Conservation (phyloP, 1,284 basidiomycete genomes). For the Filobasidium uniguttulatum region DNA sequence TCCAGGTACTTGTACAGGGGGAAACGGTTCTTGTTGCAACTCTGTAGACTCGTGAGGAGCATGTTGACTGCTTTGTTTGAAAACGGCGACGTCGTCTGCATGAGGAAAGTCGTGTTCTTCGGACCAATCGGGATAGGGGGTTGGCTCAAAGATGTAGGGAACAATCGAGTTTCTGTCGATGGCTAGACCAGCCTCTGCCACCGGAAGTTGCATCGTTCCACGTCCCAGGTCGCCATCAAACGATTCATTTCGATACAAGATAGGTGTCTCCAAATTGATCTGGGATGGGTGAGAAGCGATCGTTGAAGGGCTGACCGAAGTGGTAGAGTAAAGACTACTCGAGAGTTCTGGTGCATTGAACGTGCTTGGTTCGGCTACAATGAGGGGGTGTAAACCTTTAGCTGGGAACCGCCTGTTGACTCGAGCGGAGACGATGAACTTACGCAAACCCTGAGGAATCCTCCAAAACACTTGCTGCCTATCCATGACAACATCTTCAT, state of each 20-base stretch:
- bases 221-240: too few species aligned
- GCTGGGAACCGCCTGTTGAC: too few species aligned
- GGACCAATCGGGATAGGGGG: background rate
- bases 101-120: background rate
- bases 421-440: background rate
- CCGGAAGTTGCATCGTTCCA: constrained; percentile 1
- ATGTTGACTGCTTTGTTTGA: background rate
- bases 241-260: too few species aligned
- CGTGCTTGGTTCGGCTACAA: too few species aligned
- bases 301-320: too few species aligned
- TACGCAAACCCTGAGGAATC: background rate
- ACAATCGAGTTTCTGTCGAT: constrained; percentile 2
- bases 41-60: background rate
- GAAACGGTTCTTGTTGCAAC: constrained; percentile 3
- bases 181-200: constrained; percentile 5
- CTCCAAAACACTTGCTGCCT: background rate
- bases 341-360: too few species aligned
- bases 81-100: background rate
- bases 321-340: too few species aligned
- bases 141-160: constrained; percentile 10
- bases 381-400: too few species aligned
- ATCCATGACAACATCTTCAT: too few species aligned
- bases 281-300: too few species aligned
- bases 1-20: background rate
- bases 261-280: too few species aligned